Percentiles rank a stretch among this genome's conserved stretches.
These are phyloP conservation scores for Phaeosphaeriaceae sp. DNA, from an alignment of 2,329 filamentous ascomycete genomes.

Conservation along the genomic window DNA sequence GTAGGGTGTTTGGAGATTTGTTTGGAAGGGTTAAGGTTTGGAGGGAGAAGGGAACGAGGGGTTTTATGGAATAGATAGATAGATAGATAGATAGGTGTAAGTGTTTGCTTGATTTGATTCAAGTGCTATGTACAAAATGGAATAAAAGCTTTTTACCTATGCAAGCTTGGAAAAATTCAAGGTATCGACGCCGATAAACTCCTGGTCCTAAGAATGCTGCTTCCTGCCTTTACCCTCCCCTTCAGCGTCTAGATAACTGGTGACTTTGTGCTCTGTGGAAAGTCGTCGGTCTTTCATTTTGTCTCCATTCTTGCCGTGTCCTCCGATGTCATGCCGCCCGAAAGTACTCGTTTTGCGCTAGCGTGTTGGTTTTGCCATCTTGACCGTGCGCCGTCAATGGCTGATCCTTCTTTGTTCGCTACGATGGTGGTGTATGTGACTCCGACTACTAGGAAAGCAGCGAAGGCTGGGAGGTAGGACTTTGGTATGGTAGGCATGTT, in stretches of 20 bases:
- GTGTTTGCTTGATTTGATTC: neutral
- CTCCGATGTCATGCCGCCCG: slow-evolving; percentile 14
- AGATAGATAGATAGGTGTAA: too few relatives aligned
- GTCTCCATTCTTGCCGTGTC: slow-evolving; percentile 5
- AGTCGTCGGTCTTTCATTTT: neutral
- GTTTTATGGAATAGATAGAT: neutral
- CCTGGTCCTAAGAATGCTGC: neutral
- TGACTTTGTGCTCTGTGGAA: neutral
- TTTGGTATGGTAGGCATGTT: slow-evolving; percentile 41
- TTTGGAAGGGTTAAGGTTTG: too few relatives aligned
- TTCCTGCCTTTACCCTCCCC: neutral
- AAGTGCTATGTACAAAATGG: neutral
- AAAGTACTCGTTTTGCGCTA: slow-evolving; percentile 20
- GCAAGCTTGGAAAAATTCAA: neutral
- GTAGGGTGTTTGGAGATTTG: too few relatives aligned
- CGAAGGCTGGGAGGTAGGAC: slow-evolving; percentile 41
- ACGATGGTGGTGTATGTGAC: slow-evolving; percentile 43
- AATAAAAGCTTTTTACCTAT: neutral
- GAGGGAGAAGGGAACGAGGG: too few relatives aligned
- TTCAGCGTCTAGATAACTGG: neutral
- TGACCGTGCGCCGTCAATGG: slow-evolving; percentile 40
- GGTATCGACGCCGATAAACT: neutral
- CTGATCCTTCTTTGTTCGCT: slow-evolving; percentile 40
- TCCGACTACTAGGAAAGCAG: slow-evolving; percentile 38
- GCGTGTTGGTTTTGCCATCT: slow-evolving; percentile 44